These are phyloP conservation scores for Phytophthora niederhauseri DNA, from an alignment of 352 stramenopile species.

Conservation along the genomic window DNA sequence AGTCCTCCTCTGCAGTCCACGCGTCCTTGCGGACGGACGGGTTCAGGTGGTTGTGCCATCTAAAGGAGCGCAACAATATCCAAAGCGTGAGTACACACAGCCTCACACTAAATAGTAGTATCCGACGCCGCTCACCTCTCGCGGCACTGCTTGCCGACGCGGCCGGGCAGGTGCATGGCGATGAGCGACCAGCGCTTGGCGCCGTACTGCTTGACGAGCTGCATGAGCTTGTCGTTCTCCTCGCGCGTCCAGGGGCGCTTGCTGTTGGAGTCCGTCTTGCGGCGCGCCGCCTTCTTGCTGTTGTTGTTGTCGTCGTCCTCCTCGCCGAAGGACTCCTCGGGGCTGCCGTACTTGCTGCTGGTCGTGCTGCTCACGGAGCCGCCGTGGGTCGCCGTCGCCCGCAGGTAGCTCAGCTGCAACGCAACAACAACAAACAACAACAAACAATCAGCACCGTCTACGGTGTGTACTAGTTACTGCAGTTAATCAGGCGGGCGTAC, in stretches of 20 bases:
- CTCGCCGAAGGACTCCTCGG: constrained; percentile 69
- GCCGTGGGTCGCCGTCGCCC: constrained; percentile 26
- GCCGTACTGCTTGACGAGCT: constrained; percentile 90
- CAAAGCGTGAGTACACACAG: not conserved
- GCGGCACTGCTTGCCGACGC: constrained; percentile 90
- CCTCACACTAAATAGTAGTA: not conserved
- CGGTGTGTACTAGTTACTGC: too few species aligned
- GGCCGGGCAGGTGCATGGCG: constrained; percentile 86
- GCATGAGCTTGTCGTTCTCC: constrained; percentile 90
- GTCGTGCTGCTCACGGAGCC: constrained; percentile 24
- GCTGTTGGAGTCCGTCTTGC: constrained; percentile 83
- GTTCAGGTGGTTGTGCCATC: constrained; percentile 92
- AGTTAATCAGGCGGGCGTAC: constrained; percentile 26
- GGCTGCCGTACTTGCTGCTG: constrained; percentile 45
- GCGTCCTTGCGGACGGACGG: constrained; percentile 88
- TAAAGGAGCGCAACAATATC: constrained; percentile 21
- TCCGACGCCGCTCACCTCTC: constrained; percentile 45
- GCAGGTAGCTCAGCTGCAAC: constrained; percentile 42
- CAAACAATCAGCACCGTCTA: not conserved
- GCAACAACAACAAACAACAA: not conserved
- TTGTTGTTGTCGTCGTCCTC: constrained; percentile 74
- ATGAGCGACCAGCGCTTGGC: constrained; percentile 91
- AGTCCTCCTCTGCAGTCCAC: constrained; percentile 91
- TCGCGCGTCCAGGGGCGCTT: constrained; percentile 88
- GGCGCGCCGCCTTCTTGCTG: constrained; percentile 28